Base-by-base conservation (phyloP, 176 grass and related monocot species). In the Saccharum spontaneum region DNA sequence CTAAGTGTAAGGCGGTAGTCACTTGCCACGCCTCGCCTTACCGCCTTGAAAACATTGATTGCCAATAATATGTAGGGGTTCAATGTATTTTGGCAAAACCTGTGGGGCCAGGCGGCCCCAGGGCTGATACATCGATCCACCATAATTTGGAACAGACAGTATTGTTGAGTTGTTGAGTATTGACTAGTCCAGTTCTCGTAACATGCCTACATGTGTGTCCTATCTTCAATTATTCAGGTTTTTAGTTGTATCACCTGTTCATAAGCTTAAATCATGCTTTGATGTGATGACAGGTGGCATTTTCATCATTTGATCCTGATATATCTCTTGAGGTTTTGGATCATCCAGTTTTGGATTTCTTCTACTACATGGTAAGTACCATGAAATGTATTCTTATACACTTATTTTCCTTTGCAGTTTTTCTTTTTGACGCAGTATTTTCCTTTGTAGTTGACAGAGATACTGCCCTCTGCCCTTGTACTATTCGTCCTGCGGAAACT, bases 401-500 rank as follows among this genome's bases (percentile, higher is more conserved):
- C 55, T 23, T 60, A 60, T 60, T 60, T 60, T 60, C 8, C 8
- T 23, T 10, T 60, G 22, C 55, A 60, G 55, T 60, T 60, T 60
- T 60, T 23, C 55, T 60, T 23, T 23, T 60, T n/a, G 55, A 60
- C 23, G 22, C 55, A 23, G 55, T 75, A 38, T 86, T 86, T 78
- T 77, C 62, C 39, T 65, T n/a, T 54, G 57, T 67, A 97, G 94
- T 77, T 92, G 48, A 90, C 94, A 23, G 95, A 97, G 83, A 87
- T 97, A 92, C 33, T 97, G 45, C 95, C 95, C 12, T 94, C 91
- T 40, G 92, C 92, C 14, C 95, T 97, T 63, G 95, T 97, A 50
- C 86, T 94, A 80, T 97, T 92, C 70, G 83, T 97, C 84, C 92
- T 97, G 15, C 90, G 95, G 18, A 97, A 92, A 50, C 92, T 97